Evolutionary conservation across 2,329 filamentous ascomycete species (phyloP), one percentile per base, ranked within the genome.

Genomic region (Fonsecaea nubica): DNA sequence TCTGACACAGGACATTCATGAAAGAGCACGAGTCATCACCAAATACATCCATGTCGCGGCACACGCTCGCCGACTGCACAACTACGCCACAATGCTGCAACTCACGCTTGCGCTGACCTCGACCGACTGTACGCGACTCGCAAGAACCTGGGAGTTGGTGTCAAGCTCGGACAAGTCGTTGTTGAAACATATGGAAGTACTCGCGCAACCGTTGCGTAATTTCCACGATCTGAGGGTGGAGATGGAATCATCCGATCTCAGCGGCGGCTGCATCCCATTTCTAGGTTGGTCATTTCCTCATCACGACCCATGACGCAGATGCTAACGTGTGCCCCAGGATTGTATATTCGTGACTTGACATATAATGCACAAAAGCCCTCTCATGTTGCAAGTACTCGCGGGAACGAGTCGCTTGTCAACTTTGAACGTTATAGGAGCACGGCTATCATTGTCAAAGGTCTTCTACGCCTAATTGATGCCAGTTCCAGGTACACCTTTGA

Each of bases 281-380:
- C 85, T 90, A 69, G 87, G 84, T 85, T 73, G 74, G 81, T 77
- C 57, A 33, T 32, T 5, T 9, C 18, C 18, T 7, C 7, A 10
- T 25, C 6, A 10, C 25, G 40, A 5, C 4, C 40, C 18, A 21
- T 12, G 54, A 33, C 13, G 2, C n/a, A 10, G 33, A 50, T 58
- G 58, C 69, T 72, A 61, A 72, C 38, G 21, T 6, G 2, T 25
- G 13, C 12, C 12, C 42, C 57, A 84, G 83, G 87, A 25, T 81
- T 89, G 38, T 90, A 89, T 75, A 87, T 88, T 4, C 87, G 88
- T 69, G 87, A 90, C 73, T 80, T 90, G 63, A 89, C 87, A 57
- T 89, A 88, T 77, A 90, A 89, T 74, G 84, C 87, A 0, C 87
- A 89, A 75, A 89, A 89, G 72, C 87, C 87, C 0, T 82, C 86